A percentile compares a stretch with the other conserved stretches of the same genome.
Evolutionary conservation across 345 rosid species (phyloP).

Genomic region (Chamaenerion angustifolium): DNA sequence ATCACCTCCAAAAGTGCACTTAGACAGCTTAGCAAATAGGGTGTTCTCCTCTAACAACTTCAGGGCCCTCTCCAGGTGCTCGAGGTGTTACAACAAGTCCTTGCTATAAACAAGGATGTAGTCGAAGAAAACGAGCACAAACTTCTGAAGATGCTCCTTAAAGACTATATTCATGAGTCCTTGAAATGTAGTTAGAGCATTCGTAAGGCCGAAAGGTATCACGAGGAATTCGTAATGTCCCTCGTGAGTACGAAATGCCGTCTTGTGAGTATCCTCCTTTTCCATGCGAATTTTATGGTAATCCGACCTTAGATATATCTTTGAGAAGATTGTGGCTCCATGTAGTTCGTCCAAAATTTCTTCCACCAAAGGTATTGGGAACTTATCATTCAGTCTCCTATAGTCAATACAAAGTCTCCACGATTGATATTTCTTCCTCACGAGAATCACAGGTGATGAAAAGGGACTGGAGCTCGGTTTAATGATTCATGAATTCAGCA

Average conservation of each 20-base stretch:
- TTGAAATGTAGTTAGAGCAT: background rate
- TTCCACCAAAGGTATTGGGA: background rate
- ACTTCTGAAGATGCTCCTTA: background rate
- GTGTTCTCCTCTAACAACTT: background rate
- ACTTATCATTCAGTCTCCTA: background rate
- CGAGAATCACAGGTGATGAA: background rate
- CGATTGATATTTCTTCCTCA: background rate
- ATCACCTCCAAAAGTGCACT: background rate
- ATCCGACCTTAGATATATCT: background rate
- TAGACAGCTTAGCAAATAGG: background rate
- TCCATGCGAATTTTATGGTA: background rate
- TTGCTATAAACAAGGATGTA: background rate
- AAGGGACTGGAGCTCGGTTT: background rate
- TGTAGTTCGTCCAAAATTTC: background rate
- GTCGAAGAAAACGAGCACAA: background rate
- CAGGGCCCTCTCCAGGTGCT: background rate
- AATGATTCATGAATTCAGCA: background rate
- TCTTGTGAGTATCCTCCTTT: background rate
- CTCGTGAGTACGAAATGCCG: background rate
- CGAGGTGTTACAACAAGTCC: background rate
- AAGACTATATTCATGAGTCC: background rate
- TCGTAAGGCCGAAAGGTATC: conserved; percentile 1
- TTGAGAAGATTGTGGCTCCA: background rate
- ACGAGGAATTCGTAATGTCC: background rate
- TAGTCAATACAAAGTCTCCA: background rate